These are phyloP conservation scores for Aquilaria malaccensis DNA, from an alignment of 345 rosid species.

Conservation along the genomic window DNA sequence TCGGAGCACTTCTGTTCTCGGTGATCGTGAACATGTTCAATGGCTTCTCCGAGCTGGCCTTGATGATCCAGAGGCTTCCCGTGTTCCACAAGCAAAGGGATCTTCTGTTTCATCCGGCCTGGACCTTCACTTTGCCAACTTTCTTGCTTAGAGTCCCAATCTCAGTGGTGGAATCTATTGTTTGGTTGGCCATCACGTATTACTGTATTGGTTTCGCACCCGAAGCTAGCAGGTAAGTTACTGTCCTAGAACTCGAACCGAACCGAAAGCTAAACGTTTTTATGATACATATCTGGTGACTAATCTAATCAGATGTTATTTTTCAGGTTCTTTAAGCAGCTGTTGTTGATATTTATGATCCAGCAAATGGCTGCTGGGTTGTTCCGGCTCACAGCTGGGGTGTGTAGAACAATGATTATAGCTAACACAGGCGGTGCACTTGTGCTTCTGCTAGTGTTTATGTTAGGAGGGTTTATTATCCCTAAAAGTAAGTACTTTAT, in stretches of 20 bases:
- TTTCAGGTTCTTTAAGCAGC: conserved; percentile 82
- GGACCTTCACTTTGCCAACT: conserved; percentile 76
- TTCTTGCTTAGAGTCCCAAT: conserved; percentile 59
- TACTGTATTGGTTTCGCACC: conserved; percentile 72
- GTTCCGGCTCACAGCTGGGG: conserved; percentile 60
- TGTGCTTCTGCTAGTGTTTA: conserved; percentile 54
- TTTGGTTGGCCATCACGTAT: conserved; percentile 63
- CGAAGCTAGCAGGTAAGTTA: conserved; percentile 50
- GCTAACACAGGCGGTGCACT: conserved; percentile 80
- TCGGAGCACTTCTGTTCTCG: conserved; percentile 44
- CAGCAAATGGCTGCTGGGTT: conserved; percentile 86
- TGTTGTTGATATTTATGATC: conserved; percentile 49
- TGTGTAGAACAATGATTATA: conserved; percentile 74
- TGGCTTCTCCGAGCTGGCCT: conserved; percentile 74
- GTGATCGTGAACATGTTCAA: conserved; percentile 78
- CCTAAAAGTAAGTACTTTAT: conserved; percentile 40
- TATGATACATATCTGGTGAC: no score
- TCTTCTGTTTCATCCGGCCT: conserved; percentile 70
- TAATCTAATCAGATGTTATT: background rate
- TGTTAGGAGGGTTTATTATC: conserved; percentile 83
- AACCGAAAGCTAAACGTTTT: no score
- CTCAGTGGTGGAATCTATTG: conserved; percentile 59
- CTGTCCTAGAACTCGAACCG: no score
- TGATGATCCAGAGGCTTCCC: conserved; percentile 67
- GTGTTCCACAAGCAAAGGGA: conserved; percentile 94